A percentile compares a stretch with the other conserved stretches of the same genome.
phyloP scores from a whole-genome alignment of 257 asterid species.

The Solanum ossicruentum region DNA sequence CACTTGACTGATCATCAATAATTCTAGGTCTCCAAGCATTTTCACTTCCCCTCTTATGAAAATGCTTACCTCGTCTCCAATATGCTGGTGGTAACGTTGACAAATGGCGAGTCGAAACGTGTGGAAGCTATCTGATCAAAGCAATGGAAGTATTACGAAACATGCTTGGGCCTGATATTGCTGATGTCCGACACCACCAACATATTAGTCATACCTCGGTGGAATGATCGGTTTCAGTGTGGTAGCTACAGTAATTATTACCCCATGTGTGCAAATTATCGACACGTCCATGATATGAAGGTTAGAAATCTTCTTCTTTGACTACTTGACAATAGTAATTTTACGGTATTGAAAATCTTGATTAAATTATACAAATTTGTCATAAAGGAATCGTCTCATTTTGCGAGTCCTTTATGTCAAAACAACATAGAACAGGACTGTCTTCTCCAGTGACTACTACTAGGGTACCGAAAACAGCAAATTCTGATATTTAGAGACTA shows the following conservation, averaged over 20 bases:
- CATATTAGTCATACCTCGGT: conserved; percentile 83
- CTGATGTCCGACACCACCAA: conserved; percentile 36
- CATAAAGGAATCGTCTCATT: not conserved
- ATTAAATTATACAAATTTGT: not conserved
- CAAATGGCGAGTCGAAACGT: conserved; percentile 78
- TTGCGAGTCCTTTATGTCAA: not conserved
- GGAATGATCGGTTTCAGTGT: conserved; percentile 79
- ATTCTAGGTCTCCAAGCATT: not conserved
- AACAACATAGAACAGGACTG: not conserved
- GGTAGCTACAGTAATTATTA: conserved; percentile 87
- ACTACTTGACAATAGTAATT: not conserved
- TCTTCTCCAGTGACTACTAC: not conserved
- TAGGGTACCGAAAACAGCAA: too few species aligned
- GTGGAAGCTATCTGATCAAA: conserved; percentile 60
- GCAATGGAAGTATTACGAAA: conserved; percentile 81
- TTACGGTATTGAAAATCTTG: not conserved
- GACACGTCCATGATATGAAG: conserved; percentile 52
- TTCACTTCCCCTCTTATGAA: too few species aligned
- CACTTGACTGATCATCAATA: conserved; percentile 19
- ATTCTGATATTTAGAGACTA: not conserved
- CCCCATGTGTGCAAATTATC: conserved; percentile 50
- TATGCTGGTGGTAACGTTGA: conserved; percentile 70
- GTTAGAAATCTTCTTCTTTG: conserved; percentile 15
- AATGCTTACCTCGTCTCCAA: conserved; percentile 82
- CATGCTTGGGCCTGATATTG: conserved; percentile 66